phyloP scores from a whole-genome alignment of 179 eudicot genomes.

The Beta corolliflora region DNA sequence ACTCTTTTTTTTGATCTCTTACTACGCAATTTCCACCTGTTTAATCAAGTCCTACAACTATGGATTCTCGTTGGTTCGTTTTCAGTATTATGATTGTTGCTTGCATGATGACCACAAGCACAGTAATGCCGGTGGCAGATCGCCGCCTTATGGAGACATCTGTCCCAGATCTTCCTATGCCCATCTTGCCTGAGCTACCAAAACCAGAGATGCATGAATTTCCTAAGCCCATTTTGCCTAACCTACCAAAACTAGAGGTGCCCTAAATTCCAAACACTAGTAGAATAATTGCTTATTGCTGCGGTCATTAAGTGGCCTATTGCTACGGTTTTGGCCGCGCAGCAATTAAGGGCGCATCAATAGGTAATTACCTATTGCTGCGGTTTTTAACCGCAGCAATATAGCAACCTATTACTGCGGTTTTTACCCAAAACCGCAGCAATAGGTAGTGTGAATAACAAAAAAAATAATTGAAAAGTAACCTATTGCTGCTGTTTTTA shows the following conservation, averaged over 20 bases:
- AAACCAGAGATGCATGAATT: slow-evolving; percentile 5
- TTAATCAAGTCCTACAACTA: slow-evolving; percentile 10
- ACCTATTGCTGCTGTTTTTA: no score
- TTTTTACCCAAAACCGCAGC: no score
- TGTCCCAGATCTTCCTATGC: slow-evolving; percentile 30
- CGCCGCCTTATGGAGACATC: slow-evolving; percentile 35
- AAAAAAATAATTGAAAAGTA: no score
- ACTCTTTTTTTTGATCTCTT: neutral
- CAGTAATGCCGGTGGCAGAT: slow-evolving; percentile 6
- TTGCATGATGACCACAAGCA: slow-evolving; percentile 17
- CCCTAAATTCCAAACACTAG: slow-evolving; percentile 28
- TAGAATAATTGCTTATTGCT: no score
- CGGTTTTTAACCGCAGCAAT: no score
- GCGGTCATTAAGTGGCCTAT: no score
- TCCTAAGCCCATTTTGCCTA: slow-evolving; percentile 10
- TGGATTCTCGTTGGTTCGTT: slow-evolving; percentile 22
- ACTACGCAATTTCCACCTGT: neutral
- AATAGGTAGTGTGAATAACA: no score
- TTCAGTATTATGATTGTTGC: slow-evolving; percentile 1
- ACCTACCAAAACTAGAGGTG: slow-evolving; percentile 15
- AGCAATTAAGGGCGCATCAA: no score
- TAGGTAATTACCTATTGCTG: no score
- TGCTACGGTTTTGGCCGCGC: no score
- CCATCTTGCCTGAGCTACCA: slow-evolving; percentile 16
- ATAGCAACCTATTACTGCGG: no score